Base-by-base conservation (phyloP, 176 grass and related monocot genomes). In the Lolium rigidum region DNA sequence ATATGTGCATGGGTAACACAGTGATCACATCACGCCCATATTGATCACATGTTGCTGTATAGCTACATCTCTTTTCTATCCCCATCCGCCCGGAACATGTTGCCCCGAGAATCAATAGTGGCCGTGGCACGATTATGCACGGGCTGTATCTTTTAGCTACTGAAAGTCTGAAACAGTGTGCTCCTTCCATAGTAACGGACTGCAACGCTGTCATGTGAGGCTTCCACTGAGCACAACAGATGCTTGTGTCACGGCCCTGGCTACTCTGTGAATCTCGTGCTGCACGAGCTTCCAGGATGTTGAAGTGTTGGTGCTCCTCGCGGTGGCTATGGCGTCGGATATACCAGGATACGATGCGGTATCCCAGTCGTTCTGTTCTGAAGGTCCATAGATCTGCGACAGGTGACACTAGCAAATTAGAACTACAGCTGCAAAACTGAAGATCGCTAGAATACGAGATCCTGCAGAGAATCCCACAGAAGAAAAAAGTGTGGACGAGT, bases 251-350 rank as follows among this genome's bases (percentile, higher is more conserved):
- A 99, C 86, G 18, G 82, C 97, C 84, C 94, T 92, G 12, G 94
- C 88, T 10, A 84, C 90, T 80, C 97, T 94, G 77, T 89, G 82
- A 70, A 99, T 84, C 89, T 99, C 87, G 59, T 96, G 97, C 74
- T 99, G 94, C 51, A 93, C 90, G 56, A 73, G 82, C 86, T 64
- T 80, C 90, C 90, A 93, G 1, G 97, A 92, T 3, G 86, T 75
- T 7, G 81, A 79, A 60, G 88, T 93, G 71, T 94, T 93, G 70
- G 51, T 89, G 25, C 84, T 91, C 82, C 88, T 88, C 14, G 90
- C 94, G 10, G 84, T 88, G 41, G 71, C 51, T 78, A 96, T 94
- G 13, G 97, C 94, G 70, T 91, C 74, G 15, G 77, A 82, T 61
- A 99, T 76, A 4, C 90, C 94, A 0, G 92, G 92, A 70, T 80